Conservation (phyloP, 2,329 filamentous ascomycete species). For the Gremmenia infestans region DNA sequence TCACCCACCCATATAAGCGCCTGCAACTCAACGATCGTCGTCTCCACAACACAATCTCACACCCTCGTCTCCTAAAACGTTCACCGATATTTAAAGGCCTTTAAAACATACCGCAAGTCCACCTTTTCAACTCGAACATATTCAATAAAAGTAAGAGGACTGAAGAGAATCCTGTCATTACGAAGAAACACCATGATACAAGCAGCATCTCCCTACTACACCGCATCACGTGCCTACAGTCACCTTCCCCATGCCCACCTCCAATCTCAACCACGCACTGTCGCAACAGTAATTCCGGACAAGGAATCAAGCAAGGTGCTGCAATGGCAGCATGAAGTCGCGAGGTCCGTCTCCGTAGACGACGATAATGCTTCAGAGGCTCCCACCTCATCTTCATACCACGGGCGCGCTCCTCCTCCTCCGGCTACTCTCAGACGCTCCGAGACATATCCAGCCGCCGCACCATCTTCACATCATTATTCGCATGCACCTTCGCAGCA, state of each 20-base stretch:
- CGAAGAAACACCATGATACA: constrained; percentile 68
- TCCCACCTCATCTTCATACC: too few species aligned
- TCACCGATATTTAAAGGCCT: constrained; percentile 64
- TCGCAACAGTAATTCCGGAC: constrained; percentile 26
- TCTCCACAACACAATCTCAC: constrained; percentile 41
- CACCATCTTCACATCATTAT: background rate
- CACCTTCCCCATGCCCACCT: too few species aligned
- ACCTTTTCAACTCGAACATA: too few species aligned
- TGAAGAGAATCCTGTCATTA: too few species aligned
- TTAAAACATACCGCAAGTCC: too few species aligned
- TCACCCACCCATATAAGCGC: constrained; percentile 40
- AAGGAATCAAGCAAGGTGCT: constrained; percentile 36
- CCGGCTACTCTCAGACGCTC: background rate
- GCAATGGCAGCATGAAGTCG: constrained; percentile 39
- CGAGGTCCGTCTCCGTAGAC: constrained; percentile 17
- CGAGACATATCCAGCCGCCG: background rate
- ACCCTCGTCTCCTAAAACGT: constrained; percentile 59
- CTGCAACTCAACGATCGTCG: constrained; percentile 45
- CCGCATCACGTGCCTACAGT: constrained; percentile 19
- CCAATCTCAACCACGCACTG: too few species aligned
- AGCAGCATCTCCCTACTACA: constrained; percentile 50
- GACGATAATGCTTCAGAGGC: background rate
- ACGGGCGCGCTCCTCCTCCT: background rate
- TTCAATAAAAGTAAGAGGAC: too few species aligned
- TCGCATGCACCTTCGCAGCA: background rate